Conservation (phyloP, 768 basidiomycete genomes). For the Boletus rubroflammeus region DNA sequence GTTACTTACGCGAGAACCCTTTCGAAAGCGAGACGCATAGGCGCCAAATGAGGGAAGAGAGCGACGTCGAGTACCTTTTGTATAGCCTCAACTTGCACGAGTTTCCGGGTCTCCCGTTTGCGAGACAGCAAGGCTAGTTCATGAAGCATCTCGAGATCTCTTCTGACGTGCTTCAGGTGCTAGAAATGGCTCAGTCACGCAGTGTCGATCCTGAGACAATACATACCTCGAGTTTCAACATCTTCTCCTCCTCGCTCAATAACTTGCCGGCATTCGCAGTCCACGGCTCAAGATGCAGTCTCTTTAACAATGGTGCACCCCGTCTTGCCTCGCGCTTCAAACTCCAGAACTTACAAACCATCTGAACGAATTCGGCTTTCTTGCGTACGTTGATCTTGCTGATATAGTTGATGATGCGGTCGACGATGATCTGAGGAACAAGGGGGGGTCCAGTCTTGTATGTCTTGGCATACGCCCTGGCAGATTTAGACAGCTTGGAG, state of each 20-base stretch:
- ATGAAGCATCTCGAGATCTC: slow-evolving; percentile 74
- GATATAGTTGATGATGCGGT: slow-evolving; percentile 74
- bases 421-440: slow-evolving; percentile 81
- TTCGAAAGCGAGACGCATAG: slow-evolving; percentile 63
- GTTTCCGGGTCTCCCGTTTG: slow-evolving; percentile 81
- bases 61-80: slow-evolving; percentile 59
- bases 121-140: slow-evolving; percentile 62
- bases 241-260: slow-evolving; percentile 80
- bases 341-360: slow-evolving; percentile 93
- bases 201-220: not conserved
- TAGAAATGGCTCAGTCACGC: slow-evolving; percentile 18
- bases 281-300: slow-evolving; percentile 97
- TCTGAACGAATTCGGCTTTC: slow-evolving; percentile 69
- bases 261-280: slow-evolving; percentile 67
- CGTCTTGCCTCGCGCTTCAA: slow-evolving; percentile 90
- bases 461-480: slow-evolving; percentile 86
- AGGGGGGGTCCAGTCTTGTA: slow-evolving; percentile 92
- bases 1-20: slow-evolving; percentile 61
- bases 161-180: slow-evolving; percentile 60
- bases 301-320: slow-evolving; percentile 89
- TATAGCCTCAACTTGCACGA: slow-evolving; percentile 61
- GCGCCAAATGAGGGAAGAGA: slow-evolving; percentile 64
- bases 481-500: slow-evolving; percentile 63
- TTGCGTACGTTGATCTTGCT: slow-evolving; percentile 66
- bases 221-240: slow-evolving; percentile 75